phyloP scores from a whole-genome alignment of 768 basidiomycete species.

The Mrakia blollopis region DNA sequence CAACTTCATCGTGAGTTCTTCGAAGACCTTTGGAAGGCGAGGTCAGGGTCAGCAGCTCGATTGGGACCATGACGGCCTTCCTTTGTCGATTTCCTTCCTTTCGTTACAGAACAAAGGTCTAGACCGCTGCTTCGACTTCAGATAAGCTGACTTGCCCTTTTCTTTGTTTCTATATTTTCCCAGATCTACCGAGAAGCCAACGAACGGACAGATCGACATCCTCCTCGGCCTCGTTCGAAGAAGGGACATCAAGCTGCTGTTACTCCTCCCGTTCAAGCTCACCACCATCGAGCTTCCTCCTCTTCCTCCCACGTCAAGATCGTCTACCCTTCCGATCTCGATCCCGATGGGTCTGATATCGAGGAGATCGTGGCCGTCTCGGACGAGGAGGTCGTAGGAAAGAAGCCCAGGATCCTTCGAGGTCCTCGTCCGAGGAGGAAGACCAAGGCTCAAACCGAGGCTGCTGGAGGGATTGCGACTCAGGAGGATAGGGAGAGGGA shows the following conservation, averaged over 20 bases:
- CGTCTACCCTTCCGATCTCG: neutral
- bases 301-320: neutral
- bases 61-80: neutral
- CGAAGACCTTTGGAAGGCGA: neutral
- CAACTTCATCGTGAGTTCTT: neutral
- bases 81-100: neutral
- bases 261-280: neutral
- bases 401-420: neutral
- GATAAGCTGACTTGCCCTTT: neutral
- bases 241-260: neutral
- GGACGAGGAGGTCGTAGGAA: neutral
- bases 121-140: neutral
- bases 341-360: neutral
- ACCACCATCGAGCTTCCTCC: neutral
- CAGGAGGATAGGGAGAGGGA: neutral
- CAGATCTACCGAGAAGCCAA: slow-evolving; percentile 3
- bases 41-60: neutral
- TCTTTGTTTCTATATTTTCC: too few relatives aligned
- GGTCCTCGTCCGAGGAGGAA: neutral
- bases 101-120: neutral
- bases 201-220: neutral
- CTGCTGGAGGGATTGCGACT: neutral
- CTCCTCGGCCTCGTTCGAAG: neutral
- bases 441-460: neutral
- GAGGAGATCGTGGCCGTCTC: neutral